Base-by-base conservation (phyloP, 2,329 filamentous ascomycete genomes). In the Camillea tinctor region DNA sequence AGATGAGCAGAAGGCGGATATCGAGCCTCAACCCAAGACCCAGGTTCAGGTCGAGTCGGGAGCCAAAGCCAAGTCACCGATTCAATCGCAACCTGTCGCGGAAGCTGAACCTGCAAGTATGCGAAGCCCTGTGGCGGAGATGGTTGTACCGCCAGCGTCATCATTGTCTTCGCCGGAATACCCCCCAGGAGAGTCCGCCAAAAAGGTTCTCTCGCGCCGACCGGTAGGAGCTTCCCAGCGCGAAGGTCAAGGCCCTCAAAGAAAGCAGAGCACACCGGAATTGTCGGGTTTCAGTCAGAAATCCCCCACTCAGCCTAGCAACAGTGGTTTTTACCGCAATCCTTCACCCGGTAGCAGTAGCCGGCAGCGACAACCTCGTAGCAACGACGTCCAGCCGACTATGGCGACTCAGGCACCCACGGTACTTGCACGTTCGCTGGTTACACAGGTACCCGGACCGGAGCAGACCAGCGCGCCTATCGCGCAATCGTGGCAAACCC, bases 171-270 rank as follows among this genome's bases (percentile, higher is more conserved):
- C 36, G 36, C 36, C 36, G 36, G 36, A 44, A 44, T 44, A 44
- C 36, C 36, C 64, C 64, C 58, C 58, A 63, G 63, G 57, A 15
- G 65, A 68, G 60, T 64, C 65, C 61, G 62, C 54, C 8, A 57
- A 56, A 58, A 61, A 65, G 48, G 24, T 58, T 56, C 60, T 67
- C 50, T 24, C 63, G 55, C 69, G 67, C 57, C 67, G 66, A 23
- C 60, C 69, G 17, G 53, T 67, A 55, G 67, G 65, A 58, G 40
- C 21, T 51, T 60, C 62, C 54, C 9, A n/a, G 21, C 44, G 22
- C 20, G 49, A 6, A 48, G 59, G 60, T 52, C 57, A 60, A 55
- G 55, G 60, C 22, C 44, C 64, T 24, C 63, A 64, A 24, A 60
- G 60, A 53, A 60, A 58, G 36, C 60, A 50, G 9, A 62, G 53